Evolutionary conservation across 768 basidiomycete genomes (phyloP), one percentile per base, ranked within the genome.

Genomic region (Russula sp.): DNA sequence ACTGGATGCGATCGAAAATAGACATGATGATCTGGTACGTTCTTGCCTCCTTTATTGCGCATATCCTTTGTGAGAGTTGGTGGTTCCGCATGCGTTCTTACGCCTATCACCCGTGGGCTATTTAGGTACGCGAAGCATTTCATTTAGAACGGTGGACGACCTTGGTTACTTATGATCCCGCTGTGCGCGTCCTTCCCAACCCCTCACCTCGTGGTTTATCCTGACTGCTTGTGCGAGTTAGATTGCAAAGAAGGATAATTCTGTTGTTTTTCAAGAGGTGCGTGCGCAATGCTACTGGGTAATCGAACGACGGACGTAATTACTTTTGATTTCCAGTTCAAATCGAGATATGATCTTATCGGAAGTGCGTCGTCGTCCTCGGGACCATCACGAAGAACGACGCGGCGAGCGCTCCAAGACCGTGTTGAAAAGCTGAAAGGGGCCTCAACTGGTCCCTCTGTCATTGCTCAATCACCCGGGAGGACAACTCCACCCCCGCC

Each of bases 111-210:
- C 63, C 32, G 56, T 28, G 53, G 63, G 16, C 62, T 16, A 49
- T 24, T 48, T 65, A 93, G 88, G 80, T 96, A 54, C 84, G 94
- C 64, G 92, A 98, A 75, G 79, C 84, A 63, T 98, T 95, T 74
- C 94, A 98, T 72, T 80, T 96, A 75, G 88, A 94, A 67, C 79
- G 87, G 63, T 95, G 89, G 72, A 82, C 85, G 3, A 85, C 83
- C 28, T 79, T 96, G 78, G 75, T 94, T 40, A 80, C 79, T 22
- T 98, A 86, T 73, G 82, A 95, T 74, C 94, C 94, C 10, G 74
- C 78, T 74, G 89, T 90, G 83, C 72, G 59, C 24, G 28, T 36
- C 24, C 34, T 50, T 16, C 32, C 20, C 55, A 20, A 9, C 7
- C 22, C 30, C n/a, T 57, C 59, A 1, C 24, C 9, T 11, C 28